phyloP scores from a whole-genome alignment of 495 filamentous ascomycete species.

The Aspergillus bridgeri region DNA sequence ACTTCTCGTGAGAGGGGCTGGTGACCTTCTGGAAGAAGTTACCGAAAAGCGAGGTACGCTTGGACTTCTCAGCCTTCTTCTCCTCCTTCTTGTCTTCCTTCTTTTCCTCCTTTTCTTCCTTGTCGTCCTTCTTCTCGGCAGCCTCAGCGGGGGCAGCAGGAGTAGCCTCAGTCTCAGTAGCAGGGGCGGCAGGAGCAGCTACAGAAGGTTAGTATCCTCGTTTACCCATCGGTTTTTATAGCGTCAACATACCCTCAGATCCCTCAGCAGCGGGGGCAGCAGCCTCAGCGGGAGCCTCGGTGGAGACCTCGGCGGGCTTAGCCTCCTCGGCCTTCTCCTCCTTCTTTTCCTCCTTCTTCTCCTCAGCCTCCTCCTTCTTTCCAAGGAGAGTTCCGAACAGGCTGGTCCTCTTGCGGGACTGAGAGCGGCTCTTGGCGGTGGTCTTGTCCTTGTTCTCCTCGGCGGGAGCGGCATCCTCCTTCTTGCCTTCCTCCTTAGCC shows the following conservation, averaged over 20 bases:
- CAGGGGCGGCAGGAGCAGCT: constrained; percentile 5
- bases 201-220: constrained; percentile 8
- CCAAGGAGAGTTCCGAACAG: constrained; percentile 74
- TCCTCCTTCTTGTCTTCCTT: constrained; percentile 40
- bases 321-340: constrained; percentile 37
- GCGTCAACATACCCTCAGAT: constrained; percentile 23
- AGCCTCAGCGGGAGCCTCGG: constrained; percentile 28
- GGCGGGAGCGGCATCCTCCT: constrained; percentile 42
- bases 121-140: constrained; percentile 28
- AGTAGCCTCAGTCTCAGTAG: constrained; percentile 10
- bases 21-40: constrained; percentile 55
- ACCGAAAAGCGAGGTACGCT: constrained; percentile 51
- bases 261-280: constrained; percentile 25
- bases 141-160: constrained; percentile 16
- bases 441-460: constrained; percentile 47
- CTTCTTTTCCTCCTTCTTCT: constrained; percentile 48
- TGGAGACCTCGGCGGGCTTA: constrained; percentile 29
- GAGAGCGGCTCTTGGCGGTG: constrained; percentile 64
- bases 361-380: constrained; percentile 71
- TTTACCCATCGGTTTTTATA: background rate
- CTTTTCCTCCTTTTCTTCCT: constrained; percentile 32
- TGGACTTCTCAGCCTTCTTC: constrained; percentile 37
- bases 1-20: constrained; percentile 51
- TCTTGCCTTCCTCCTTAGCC: constrained; percentile 40
- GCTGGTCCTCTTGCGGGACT: constrained; percentile 81